Conservation (phyloP, 2,329 filamentous ascomycete species). For the Cercospora sp. region DNA sequence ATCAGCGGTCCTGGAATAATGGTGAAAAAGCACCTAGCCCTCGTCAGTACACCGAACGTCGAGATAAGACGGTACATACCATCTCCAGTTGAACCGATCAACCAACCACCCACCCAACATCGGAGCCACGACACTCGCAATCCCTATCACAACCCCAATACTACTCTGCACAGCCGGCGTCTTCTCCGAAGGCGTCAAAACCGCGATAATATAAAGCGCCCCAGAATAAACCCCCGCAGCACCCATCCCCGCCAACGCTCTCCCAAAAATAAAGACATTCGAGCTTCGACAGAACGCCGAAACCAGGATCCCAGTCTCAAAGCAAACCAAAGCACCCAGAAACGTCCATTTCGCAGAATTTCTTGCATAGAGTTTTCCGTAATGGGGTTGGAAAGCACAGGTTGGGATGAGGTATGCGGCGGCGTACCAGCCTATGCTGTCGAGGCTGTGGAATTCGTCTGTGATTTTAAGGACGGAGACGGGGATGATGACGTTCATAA, state of each 20-base stretch:
- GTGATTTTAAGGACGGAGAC: conserved; percentile 45
- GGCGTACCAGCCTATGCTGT: conserved; percentile 48
- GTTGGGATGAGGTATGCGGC: conserved; percentile 14
- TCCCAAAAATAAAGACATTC: not conserved
- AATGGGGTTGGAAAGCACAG: conserved; percentile 5
- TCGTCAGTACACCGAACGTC: not conserved
- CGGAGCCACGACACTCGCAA: conserved; percentile 5
- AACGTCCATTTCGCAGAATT: conserved; percentile 6
- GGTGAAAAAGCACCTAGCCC: not conserved
- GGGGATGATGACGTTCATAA: conserved; percentile 5
- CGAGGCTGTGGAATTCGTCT: conserved; percentile 42
- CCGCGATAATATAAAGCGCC: not conserved
- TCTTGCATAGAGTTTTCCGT: conserved; percentile 5
- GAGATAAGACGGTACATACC: too few species aligned
- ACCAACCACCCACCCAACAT: conserved; percentile 4
- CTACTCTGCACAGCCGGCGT: not conserved
- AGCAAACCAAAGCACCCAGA: not conserved
- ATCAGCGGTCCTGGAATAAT: not conserved
- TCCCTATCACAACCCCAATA: not conserved
- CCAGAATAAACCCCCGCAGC: conserved; percentile 1
- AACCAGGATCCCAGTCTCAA: not conserved
- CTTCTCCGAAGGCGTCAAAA: not conserved
- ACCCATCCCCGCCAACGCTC: not conserved
- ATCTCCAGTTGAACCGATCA: not conserved
- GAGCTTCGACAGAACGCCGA: not conserved